Base-by-base conservation (phyloP, 495 filamentous ascomycete genomes). In the Penicillium chermesinum region DNA sequence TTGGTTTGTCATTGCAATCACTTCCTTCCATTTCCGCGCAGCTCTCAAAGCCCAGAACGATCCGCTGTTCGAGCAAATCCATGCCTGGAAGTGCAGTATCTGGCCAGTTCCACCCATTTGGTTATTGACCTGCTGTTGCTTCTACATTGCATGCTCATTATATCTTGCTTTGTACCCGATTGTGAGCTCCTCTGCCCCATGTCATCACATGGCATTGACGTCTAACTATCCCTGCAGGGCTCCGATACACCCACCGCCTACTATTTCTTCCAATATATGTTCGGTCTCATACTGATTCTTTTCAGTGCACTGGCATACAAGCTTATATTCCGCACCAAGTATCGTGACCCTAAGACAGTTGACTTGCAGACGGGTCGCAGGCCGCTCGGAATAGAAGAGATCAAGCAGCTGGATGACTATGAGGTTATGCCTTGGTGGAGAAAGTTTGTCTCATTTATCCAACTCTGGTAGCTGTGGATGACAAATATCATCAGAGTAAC, bases 221-320 rank as follows among this genome's bases (percentile, higher is more conserved):
- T 50, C 20, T 21, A 58, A n/a, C 47, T 44, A 32, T 40, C 1
- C 1, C 9, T 40, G 32, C 46, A 55, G 13, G 48, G 58, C 27
- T 38, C 49, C 0, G 30, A 36, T n/a, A 44, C 52, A 22, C 41
- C 41, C 1, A 55, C 57, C 2, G 59, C 55, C 13, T 43, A 53
- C 5, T 55, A 60, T 21, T 65, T 65, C 46, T 65, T 65, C 50
- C 58, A 62, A 15, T 62, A 67, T 17, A 64, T 62, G 36, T 49
- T 67, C 17, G 62, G 62, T 1, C 35, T 44, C 3, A 16, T 54
- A 7, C 27, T 65, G 27, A 37, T 67, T 7, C 57, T 66, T 18
- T 33, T 59, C 13, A 44, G 30, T 20, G 30, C 1, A 14, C 13
- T 44, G 1, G 42, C 14, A 3, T 44, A 44, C 17, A 44, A 44